A percentile compares a stretch with the other conserved stretches of the same genome.
Evolutionary conservation across 768 basidiomycete genomes (phyloP).

Genomic region (Amanita muscaria): DNA sequence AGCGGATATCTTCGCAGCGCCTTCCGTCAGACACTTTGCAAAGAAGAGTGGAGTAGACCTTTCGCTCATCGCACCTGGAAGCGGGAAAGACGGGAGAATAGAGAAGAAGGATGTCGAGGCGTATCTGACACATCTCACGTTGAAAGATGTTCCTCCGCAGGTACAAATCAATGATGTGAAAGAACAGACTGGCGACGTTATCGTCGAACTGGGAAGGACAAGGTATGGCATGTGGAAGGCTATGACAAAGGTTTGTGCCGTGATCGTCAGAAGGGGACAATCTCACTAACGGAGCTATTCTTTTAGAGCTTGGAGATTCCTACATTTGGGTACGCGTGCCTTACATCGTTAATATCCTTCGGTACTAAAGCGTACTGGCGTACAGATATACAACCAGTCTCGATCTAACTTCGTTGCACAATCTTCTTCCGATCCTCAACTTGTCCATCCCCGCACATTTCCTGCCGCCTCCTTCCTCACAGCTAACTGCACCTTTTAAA

Average conservation of each 20-base stretch:
- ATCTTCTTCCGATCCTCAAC: constrained; percentile 55
- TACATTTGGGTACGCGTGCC: constrained; percentile 57
- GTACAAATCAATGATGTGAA: neutral
- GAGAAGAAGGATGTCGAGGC: constrained; percentile 68
- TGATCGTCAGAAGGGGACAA: neutral
- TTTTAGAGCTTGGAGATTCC: constrained; percentile 75
- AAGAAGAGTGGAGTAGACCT: constrained; percentile 58
- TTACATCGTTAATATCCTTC: too few relatives aligned
- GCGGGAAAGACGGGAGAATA: constrained; percentile 66
- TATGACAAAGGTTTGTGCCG: constrained; percentile 59
- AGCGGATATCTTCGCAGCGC: constrained; percentile 52
- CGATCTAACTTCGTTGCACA: constrained; percentile 64
- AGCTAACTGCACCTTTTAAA: constrained; percentile 10
- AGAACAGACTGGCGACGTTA: constrained; percentile 31
- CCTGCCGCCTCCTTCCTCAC: constrained; percentile 14
- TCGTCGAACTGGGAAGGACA: constrained; percentile 69
- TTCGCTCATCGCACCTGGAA: constrained; percentile 47
- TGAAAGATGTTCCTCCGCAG: too few relatives aligned
- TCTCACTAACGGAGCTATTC: constrained; percentile 1
- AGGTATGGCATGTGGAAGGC: constrained; percentile 85
- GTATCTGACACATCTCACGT: constrained; percentile 29
- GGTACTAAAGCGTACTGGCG: too few relatives aligned
- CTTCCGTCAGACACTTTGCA: constrained; percentile 74
- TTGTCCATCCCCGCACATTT: constrained; percentile 57
- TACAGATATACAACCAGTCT: constrained; percentile 66